phyloP scores from a whole-genome alignment of 495 filamentous ascomycete species.

The Baudoinia panamericana region DNA sequence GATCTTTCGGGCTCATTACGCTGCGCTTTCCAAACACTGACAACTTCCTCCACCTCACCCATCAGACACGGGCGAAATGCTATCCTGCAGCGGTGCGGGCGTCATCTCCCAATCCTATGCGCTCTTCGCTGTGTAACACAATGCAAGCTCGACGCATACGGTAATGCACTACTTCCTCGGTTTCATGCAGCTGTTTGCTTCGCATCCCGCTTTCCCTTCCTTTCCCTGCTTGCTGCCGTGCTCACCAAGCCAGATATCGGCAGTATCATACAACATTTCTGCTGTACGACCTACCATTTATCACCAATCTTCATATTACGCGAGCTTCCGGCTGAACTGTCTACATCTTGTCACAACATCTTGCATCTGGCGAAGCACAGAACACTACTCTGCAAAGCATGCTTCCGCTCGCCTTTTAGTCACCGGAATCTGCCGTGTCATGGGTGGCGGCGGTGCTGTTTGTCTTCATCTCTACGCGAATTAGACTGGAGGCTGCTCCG shows the following conservation, averaged over 20 bases:
- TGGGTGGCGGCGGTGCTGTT: too few species aligned
- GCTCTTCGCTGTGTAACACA: slow-evolving; percentile 1
- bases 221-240: slow-evolving; percentile 3
- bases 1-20: too few species aligned
- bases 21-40: too few species aligned
- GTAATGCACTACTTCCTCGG: slow-evolving; percentile 6
- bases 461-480: too few species aligned
- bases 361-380: too few species aligned
- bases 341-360: too few species aligned
- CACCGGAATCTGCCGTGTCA: too few species aligned
- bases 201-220: slow-evolving; percentile 2
- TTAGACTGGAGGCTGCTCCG: too few species aligned
- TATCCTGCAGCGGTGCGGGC: too few species aligned
- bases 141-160: slow-evolving; percentile 7
- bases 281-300: slow-evolving; percentile 7
- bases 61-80: too few species aligned
- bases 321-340: too few species aligned
- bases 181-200: slow-evolving; percentile 8
- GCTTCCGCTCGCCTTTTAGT: neutral
- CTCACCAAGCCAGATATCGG: slow-evolving; percentile 7
- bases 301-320: neutral
- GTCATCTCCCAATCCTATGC: slow-evolving; percentile 10
- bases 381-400: neutral
- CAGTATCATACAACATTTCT: slow-evolving; percentile 6
- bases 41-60: too few species aligned